phyloP scores from a whole-genome alignment of 176 grass and related monocot species.

The Lolium perenne region DNA sequence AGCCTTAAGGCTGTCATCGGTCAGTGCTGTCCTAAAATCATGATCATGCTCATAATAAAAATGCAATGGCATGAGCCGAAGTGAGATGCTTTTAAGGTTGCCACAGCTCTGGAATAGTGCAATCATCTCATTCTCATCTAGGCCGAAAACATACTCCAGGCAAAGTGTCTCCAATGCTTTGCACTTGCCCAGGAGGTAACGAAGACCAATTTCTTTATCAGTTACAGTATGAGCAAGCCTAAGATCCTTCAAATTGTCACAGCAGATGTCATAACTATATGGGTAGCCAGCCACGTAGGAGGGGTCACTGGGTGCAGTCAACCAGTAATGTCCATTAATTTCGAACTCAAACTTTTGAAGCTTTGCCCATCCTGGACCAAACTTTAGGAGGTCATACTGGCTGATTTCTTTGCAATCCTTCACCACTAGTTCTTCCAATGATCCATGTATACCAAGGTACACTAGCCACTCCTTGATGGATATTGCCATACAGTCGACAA shows the following conservation, averaged over 20 bases:
- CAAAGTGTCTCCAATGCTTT: constrained; percentile 51
- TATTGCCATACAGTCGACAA: constrained; percentile 62
- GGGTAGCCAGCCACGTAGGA: not conserved
- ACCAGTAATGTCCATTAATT: constrained; percentile 50
- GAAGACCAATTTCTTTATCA: constrained; percentile 39
- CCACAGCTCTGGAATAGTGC: constrained; percentile 47
- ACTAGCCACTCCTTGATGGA: constrained; percentile 60
- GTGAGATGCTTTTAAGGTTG: constrained; percentile 57
- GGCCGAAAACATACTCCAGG: constrained; percentile 46
- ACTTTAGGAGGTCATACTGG: constrained; percentile 61
- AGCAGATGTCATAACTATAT: constrained; percentile 18
- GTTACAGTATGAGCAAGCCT: constrained; percentile 52
- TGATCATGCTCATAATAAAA: not conserved
- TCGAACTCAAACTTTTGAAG: constrained; percentile 68
- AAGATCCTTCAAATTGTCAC: constrained; percentile 54
- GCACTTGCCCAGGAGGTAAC: constrained; percentile 45
- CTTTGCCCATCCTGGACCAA: constrained; percentile 64
- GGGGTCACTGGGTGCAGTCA: not conserved
- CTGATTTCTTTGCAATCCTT: constrained; percentile 61
- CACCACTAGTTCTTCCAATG: constrained; percentile 59
- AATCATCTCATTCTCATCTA: constrained; percentile 53
- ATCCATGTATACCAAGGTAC: constrained; percentile 62
- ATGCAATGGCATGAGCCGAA: constrained; percentile 27
- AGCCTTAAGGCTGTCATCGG: constrained; percentile 57
- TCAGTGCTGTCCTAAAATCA: constrained; percentile 38